A percentile compares a stretch with the other conserved stretches of the same genome.
phyloP scores from a whole-genome alignment of 305 asterid genomes.

The Vinca major region DNA sequence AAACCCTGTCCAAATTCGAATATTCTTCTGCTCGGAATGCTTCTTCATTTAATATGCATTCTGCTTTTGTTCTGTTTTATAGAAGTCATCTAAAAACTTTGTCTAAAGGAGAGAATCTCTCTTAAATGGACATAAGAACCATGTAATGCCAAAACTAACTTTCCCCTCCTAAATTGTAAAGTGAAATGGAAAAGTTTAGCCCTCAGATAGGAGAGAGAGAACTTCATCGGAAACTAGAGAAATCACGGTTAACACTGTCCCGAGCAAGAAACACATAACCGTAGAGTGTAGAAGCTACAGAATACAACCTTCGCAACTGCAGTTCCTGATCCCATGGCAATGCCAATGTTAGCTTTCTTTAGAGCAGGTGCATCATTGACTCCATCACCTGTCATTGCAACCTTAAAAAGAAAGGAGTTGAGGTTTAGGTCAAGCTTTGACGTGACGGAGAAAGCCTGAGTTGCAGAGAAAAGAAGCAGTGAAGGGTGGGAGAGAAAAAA shows the following conservation, averaged over 20 bases:
- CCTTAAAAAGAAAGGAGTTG: slow-evolving; percentile 36
- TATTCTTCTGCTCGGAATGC: background rate
- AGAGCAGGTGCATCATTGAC: slow-evolving; percentile 99
- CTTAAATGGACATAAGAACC: background rate
- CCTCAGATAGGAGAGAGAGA: background rate
- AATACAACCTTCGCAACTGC: slow-evolving; percentile 86
- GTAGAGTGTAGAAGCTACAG: slow-evolving; percentile 12
- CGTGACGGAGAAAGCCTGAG: background rate
- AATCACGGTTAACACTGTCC: background rate
- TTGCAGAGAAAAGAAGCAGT: background rate
- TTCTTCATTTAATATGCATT: background rate
- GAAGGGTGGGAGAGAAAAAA: background rate
- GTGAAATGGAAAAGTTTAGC: background rate
- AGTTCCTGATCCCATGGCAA: slow-evolving; percentile 99
- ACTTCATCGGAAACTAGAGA: background rate
- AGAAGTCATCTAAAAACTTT: background rate
- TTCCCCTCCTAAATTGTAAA: background rate
- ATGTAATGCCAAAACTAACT: background rate
- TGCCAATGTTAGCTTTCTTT: slow-evolving; percentile 93
- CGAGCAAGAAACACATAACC: background rate
- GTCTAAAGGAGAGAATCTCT: background rate
- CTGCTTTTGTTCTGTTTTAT: background rate
- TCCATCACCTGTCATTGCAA: slow-evolving; percentile 99
- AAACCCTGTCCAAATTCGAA: background rate
- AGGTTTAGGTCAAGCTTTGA: background rate